Evolutionary conservation across 1,139 yeast species (phyloP), one percentile per base, ranked within the genome.

Genomic region (Petasospora rhodanensis): DNA sequence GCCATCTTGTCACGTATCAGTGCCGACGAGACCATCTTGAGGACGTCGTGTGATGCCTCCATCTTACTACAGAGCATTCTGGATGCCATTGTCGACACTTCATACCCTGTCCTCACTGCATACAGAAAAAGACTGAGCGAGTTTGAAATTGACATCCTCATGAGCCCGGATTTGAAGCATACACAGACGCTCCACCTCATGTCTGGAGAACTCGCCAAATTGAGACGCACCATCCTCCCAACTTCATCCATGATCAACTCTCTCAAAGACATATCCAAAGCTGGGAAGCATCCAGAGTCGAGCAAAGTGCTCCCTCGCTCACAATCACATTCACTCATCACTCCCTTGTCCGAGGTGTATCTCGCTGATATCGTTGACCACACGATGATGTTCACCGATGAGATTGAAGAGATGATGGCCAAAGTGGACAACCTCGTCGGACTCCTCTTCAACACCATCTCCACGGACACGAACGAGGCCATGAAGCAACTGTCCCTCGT

Each of bases 81-180:
- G n/a, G 79, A 73, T 49, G 64, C 75, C 3, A 56, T 65, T 16
- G 76, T 73, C 7, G 79, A 78, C 49, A 56, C 78, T 38, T 65
- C 83, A 2, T 73, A 73, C 43, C 75, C 76, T 7, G 70, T 80
- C 26, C 64, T 82, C n/a, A 60, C 74, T 1, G 74, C 75, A 8
- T 79, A 74, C 49, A 64, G 73, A 31, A 55, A 65, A 26, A 50
- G 72, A 28, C 49, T 73, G 24, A 63, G 62, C 34, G 73, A 67
- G 34, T 61, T 71, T 16, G 76, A 73, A 42, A 37, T 63, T n/a
- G 73, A 70, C 29, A 70, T 73, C 3, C 52, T 73, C 29, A 56
- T 62, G 10, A 62, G 59, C 29, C 78, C 79, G 1, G 66, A 68
- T 22, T 56, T 73, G 43, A 54, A 58, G 10, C 75, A 70, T 39